A percentile compares a stretch with the other conserved stretches of the same genome.
These are phyloP conservation scores for Rhodotorula mucilaginosa DNA, from an alignment of 1,284 basidiomycete genomes.

Conservation along the genomic window DNA sequence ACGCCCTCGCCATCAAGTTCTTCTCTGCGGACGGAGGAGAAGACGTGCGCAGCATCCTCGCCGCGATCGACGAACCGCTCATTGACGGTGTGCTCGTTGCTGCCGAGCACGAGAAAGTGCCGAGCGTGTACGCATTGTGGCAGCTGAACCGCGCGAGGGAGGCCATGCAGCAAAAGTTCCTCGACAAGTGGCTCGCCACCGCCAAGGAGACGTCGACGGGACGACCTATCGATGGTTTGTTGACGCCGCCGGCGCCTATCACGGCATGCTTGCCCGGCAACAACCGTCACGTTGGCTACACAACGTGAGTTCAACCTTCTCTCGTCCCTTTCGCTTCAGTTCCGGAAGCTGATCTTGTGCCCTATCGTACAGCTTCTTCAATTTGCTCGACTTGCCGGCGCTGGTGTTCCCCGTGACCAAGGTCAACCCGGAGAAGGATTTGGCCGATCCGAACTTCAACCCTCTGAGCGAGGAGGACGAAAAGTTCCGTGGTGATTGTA, in stretches of 20 bases:
- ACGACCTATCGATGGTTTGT: conserved; percentile 60
- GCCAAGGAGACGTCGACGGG: conserved; percentile 54
- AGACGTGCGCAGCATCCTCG: conserved; percentile 39
- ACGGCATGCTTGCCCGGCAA: not conserved
- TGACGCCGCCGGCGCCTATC: conserved; percentile 45
- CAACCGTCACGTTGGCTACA: conserved; percentile 6
- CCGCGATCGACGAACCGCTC: conserved; percentile 42
- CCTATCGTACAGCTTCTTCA: conserved; percentile 14
- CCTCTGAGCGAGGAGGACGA: conserved; percentile 58
- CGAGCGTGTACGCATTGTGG: conserved; percentile 58
- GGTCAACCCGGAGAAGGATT: conserved; percentile 16
- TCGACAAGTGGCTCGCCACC: conserved; percentile 59
- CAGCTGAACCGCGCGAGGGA: conserved; percentile 51
- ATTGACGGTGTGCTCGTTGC: conserved; percentile 15
- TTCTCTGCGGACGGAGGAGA: conserved; percentile 37
- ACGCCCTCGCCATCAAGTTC: conserved; percentile 24
- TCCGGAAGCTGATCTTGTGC: too few relatives aligned
- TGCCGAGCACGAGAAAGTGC: conserved; percentile 30
- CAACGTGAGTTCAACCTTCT: not conserved
- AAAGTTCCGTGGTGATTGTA: conserved; percentile 59
- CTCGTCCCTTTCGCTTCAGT: not conserved
- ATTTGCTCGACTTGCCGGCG: conserved; percentile 57
- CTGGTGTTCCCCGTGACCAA: conserved; percentile 56
- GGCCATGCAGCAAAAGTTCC: conserved; percentile 55
- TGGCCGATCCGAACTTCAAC: conserved; percentile 40